A percentile compares a stretch with the other conserved stretches of the same genome.
Conservation (phyloP, 176 grass and related monocot species). For the Elymus sibiricus region DNA sequence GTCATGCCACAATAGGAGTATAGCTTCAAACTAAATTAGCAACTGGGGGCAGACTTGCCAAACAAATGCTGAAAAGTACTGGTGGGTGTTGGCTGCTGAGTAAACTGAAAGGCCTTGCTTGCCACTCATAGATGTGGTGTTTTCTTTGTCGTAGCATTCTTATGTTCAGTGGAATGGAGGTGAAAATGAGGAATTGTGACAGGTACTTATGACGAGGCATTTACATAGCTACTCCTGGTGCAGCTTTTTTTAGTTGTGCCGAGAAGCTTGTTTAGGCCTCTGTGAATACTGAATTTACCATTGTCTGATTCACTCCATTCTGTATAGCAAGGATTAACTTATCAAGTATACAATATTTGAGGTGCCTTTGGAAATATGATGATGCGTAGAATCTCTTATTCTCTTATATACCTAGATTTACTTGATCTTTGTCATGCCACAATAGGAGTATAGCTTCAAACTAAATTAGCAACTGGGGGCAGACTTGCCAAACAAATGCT, state of each 20-base stretch:
- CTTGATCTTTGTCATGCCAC: neutral
- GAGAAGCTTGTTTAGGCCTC: conserved; percentile 26
- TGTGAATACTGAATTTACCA: conserved; percentile 17
- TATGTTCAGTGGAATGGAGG: conserved; percentile 30
- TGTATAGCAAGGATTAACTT: neutral
- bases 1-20: neutral
- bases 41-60: neutral
- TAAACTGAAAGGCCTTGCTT: neutral
- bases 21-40: neutral
- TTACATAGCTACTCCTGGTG: conserved; percentile 24
- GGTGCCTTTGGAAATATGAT: neutral
- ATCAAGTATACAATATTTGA: neutral
- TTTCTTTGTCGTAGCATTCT: neutral
- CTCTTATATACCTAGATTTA: neutral
- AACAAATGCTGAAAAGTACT: neutral
- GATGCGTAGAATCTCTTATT: neutral
- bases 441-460: neutral
- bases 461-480: neutral
- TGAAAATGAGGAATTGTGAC: conserved; percentile 62
- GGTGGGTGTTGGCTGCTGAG: neutral
- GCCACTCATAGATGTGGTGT: neutral
- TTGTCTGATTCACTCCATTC: conserved; percentile 30
- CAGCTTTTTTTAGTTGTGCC: conserved; percentile 26
- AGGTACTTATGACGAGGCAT: conserved; percentile 34
- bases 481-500: neutral